phyloP scores from a whole-genome alignment of 2,329 filamentous ascomycete genomes.

The Dactylellina parvicollis region DNA sequence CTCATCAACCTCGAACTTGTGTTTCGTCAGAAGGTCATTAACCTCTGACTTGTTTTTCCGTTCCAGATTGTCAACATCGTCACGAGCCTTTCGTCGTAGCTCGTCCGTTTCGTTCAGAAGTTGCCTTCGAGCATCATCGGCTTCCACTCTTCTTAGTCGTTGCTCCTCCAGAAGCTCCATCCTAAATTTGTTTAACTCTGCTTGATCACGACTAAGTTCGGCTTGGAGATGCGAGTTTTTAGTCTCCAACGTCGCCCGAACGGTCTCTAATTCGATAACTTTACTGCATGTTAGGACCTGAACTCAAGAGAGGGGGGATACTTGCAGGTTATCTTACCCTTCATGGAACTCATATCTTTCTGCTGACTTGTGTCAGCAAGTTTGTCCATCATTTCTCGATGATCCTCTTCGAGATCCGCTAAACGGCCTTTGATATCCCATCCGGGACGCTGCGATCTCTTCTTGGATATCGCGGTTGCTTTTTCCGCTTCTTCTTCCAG shows the following conservation, averaged over 20 bases:
- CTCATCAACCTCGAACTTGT: constrained; percentile 75
- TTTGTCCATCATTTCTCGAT: constrained; percentile 66
- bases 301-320: background rate
- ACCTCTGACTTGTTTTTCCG: constrained; percentile 66
- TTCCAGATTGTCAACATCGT: constrained; percentile 63
- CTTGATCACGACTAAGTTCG: constrained; percentile 55
- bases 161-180: constrained; percentile 67
- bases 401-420: constrained; percentile 76
- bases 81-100: constrained; percentile 65
- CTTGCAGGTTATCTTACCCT: constrained; percentile 67
- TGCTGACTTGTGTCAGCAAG: constrained; percentile 80
- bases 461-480: constrained; percentile 57
- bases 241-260: constrained; percentile 65
- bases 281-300: constrained; percentile 30
- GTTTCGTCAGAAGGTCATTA: constrained; percentile 69
- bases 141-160: constrained; percentile 65
- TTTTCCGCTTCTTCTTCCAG: constrained; percentile 20
- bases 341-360: constrained; percentile 76
- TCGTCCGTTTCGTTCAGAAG: constrained; percentile 70
- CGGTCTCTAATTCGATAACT: constrained; percentile 70
- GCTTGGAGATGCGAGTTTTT: constrained; percentile 58
- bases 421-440: constrained; percentile 84
- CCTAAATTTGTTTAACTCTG: constrained; percentile 75
- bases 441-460: constrained; percentile 65
- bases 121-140: constrained; percentile 68